Evolutionary conservation across 2,329 filamentous ascomycete species (phyloP).

Genomic region (Microdochium nivale): DNA sequence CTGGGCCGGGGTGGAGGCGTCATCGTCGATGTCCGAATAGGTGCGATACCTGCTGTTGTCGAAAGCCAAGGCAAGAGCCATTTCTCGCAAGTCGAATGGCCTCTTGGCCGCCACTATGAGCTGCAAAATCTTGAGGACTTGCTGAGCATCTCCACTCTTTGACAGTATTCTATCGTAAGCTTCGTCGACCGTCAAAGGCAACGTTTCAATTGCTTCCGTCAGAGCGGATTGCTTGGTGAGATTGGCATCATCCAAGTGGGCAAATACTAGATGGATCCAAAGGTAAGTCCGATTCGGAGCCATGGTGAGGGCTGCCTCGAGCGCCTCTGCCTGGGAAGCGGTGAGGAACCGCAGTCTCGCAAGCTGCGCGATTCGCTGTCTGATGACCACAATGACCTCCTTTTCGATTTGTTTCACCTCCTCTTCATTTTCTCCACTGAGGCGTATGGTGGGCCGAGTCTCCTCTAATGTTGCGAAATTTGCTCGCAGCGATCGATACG

Average conservation of each 20-base stretch:
- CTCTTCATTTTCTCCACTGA: constrained; percentile 17
- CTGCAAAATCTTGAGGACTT: constrained; percentile 21
- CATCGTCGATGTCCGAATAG: constrained; percentile 6
- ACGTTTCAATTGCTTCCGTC: constrained; percentile 5
- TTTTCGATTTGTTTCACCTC: constrained; percentile 17
- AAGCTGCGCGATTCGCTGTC: constrained; percentile 9
- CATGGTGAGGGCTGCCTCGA: constrained; percentile 6
- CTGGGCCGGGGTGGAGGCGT: constrained; percentile 1
- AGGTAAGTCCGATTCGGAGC: constrained; percentile 14
- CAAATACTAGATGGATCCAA: constrained; percentile 12
- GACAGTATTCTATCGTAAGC: constrained; percentile 26
- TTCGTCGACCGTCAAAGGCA: constrained; percentile 16
- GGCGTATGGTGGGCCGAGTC: constrained; percentile 15
- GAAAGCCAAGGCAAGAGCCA: constrained; percentile 18
- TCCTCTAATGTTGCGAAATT: constrained; percentile 12
- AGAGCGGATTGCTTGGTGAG: constrained; percentile 4
- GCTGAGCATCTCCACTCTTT: constrained; percentile 13
- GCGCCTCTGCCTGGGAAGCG: not conserved
- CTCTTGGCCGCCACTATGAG: constrained; percentile 22
- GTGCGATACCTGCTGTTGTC: constrained; percentile 1
- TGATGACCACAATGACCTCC: constrained; percentile 21
- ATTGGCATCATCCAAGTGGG: constrained; percentile 7
- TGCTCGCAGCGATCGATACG: constrained; percentile 17
- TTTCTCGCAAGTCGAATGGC: constrained; percentile 23
- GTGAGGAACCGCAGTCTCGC: not conserved